Evolutionary conservation across 1,284 basidiomycete species (phyloP).

Genomic region (Xanthoconium separans): DNA sequence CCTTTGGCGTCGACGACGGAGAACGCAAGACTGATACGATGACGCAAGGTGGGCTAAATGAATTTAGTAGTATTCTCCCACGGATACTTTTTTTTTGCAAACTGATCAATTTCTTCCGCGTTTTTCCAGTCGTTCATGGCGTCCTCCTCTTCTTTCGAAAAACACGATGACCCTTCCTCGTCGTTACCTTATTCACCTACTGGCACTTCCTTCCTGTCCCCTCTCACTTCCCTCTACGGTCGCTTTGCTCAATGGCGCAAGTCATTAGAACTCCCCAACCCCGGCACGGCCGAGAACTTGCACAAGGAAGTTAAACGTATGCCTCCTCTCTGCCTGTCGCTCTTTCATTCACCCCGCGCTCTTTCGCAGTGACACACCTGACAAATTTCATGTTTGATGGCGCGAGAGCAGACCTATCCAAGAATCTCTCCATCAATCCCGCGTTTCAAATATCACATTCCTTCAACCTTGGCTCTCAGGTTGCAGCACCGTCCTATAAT

Average conservation of each 20-base stretch:
- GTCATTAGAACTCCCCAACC: conserved; percentile 79
- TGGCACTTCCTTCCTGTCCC: conserved; percentile 37
- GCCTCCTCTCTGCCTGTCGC: conserved; percentile 22
- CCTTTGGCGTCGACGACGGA: no score
- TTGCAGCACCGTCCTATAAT: conserved; percentile 81
- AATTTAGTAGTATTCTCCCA: conserved; percentile 30
- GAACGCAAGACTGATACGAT: no score
- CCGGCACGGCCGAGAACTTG: conserved; percentile 88
- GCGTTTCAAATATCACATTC: conserved; percentile 98
- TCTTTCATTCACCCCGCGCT: conserved; percentile 11
- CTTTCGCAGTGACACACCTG: conserved; percentile 74
- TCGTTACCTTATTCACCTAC: conserved; percentile 24
- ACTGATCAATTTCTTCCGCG: conserved; percentile 14
- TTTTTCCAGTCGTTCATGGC: conserved; percentile 37
- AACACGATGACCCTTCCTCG: conserved; percentile 33
- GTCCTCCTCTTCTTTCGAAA: conserved; percentile 39
- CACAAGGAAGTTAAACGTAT: conserved; percentile 88
- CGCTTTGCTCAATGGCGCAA: conserved; percentile 80
- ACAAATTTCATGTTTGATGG: conserved; percentile 98
- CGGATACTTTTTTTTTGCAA: conserved; percentile 36
- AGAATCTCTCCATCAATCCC: conserved; percentile 90
- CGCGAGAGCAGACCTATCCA: conserved; percentile 92
- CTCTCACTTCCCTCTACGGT: conserved; percentile 65
- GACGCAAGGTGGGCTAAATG: no score
- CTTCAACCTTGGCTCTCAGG: conserved; percentile 84